phyloP scores from a whole-genome alignment of 306 rosid genomes.

The Bauhinia variegata region DNA sequence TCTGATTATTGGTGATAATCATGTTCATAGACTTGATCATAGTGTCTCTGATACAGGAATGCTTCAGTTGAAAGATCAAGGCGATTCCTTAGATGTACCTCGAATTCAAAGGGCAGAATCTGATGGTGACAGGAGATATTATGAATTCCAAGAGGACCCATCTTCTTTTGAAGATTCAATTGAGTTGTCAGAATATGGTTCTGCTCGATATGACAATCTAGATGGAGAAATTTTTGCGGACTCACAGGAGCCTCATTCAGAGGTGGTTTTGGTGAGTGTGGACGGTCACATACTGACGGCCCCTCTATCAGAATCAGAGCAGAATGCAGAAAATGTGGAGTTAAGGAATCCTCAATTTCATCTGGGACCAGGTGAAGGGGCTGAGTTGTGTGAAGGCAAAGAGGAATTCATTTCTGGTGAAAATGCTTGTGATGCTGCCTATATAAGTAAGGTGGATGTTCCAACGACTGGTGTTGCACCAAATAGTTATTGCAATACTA shows the following conservation, averaged over 20 bases:
- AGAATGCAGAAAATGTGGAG: slow-evolving; percentile 64
- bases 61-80: slow-evolving; percentile 48
- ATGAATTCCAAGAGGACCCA: slow-evolving; percentile 69
- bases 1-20: slow-evolving; percentile 30
- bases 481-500: slow-evolving; percentile 19
- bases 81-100: slow-evolving; percentile 31
- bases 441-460: slow-evolving; percentile 55
- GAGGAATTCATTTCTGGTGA: slow-evolving; percentile 62
- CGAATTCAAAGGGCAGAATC: slow-evolving; percentile 58
- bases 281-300: slow-evolving; percentile 90
- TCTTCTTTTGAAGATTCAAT: slow-evolving; percentile 67
- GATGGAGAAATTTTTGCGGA: slow-evolving; percentile 62
- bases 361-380: slow-evolving; percentile 82
- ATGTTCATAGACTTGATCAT: slow-evolving; percentile 61
- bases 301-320: slow-evolving; percentile 79
- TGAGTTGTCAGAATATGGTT: slow-evolving; percentile 64
- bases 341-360: slow-evolving; percentile 86
- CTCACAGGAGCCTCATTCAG: too few species aligned
- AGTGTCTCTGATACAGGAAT: slow-evolving; percentile 66
- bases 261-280: slow-evolving; percentile 89
- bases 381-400: slow-evolving; percentile 70
- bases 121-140: slow-evolving; percentile 64
- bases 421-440: slow-evolving; percentile 74
- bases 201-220: slow-evolving; percentile 57
- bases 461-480: slow-evolving; percentile 45